A percentile compares a stretch with the other conserved stretches of the same genome.
Evolutionary conservation across 2,329 filamentous ascomycete species (phyloP).

Genomic region (Coniochaeta sp.): DNA sequence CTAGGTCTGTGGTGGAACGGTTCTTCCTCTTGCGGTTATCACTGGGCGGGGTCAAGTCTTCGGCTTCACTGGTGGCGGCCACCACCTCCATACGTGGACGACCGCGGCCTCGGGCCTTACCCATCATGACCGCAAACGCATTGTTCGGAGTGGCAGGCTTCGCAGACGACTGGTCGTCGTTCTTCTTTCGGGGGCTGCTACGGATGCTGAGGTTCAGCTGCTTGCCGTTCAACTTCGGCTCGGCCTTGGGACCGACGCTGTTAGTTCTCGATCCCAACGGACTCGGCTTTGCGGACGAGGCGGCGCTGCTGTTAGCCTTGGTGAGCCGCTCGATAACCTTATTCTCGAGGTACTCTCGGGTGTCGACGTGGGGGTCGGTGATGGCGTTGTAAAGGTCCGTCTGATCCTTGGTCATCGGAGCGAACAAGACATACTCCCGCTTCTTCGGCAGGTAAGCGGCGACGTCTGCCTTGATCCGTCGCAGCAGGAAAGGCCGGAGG

Average conservation of each 20-base stretch:
- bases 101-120: conserved; percentile 8
- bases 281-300: conserved; percentile 22
- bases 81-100: conserved; percentile 10
- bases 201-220: conserved; percentile 25
- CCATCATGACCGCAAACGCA: conserved; percentile 50
- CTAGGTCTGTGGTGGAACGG: conserved; percentile 15
- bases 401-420: conserved; percentile 84
- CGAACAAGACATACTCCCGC: conserved; percentile 91
- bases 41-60: conserved; percentile 13
- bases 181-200: conserved; percentile 21
- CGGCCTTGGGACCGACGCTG: conserved; percentile 19
- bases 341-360: conserved; percentile 72
- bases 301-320: conserved; percentile 37
- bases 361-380: conserved; percentile 49
- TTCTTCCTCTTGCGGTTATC: conserved; percentile 27
- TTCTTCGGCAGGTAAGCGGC: conserved; percentile 90
- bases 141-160: conserved; percentile 24
- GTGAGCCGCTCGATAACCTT: conserved; percentile 64
- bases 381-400: conserved; percentile 76
- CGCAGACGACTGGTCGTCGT: neutral
- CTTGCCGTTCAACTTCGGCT: conserved; percentile 10
- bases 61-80: conserved; percentile 18
- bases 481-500: conserved; percentile 80
- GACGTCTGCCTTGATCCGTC: conserved; percentile 88
- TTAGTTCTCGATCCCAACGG: conserved; percentile 30